Evolutionary conservation across 306 rosid species (phyloP).

Genomic region (Dalbergia cultrata): DNA sequence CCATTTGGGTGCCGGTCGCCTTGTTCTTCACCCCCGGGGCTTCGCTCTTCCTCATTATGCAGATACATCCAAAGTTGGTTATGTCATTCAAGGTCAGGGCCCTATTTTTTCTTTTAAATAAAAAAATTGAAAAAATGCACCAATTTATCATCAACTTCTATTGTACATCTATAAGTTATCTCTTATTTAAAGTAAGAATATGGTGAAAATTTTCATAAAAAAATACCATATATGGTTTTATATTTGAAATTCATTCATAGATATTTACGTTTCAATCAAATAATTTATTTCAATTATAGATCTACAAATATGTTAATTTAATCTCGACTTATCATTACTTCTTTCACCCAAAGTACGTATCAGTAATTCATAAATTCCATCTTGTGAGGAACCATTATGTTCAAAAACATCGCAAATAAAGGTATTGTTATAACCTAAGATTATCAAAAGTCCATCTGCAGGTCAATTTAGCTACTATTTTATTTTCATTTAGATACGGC

Average conservation of each 20-base stretch:
- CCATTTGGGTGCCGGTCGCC: slow-evolving; percentile 64
- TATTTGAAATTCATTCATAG: too few relatives aligned
- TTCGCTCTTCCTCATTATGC: slow-evolving; percentile 81
- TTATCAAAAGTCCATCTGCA: slow-evolving; percentile 4
- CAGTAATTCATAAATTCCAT: not conserved
- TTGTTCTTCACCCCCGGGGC: slow-evolving; percentile 65
- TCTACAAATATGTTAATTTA: too few relatives aligned
- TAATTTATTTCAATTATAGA: too few relatives aligned
- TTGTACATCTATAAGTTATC: too few relatives aligned
- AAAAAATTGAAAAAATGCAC: too few relatives aligned
- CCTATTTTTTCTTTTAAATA: not conserved
- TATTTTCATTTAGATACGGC: not conserved
- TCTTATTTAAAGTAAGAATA: too few relatives aligned
- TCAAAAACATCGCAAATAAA: slow-evolving; percentile 8
- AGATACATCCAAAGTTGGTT: slow-evolving; percentile 64
- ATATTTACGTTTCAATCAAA: too few relatives aligned
- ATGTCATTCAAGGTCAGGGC: slow-evolving; percentile 62
- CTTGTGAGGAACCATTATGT: slow-evolving; percentile 15
- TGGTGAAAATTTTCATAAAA: too few relatives aligned
- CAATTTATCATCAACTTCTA: too few relatives aligned
- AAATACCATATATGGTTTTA: too few relatives aligned
- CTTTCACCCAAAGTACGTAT: not conserved
- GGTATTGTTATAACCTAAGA: slow-evolving; percentile 15
- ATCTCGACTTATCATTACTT: too few relatives aligned
- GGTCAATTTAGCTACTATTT: slow-evolving; percentile 14